Conservation (phyloP, 148 eudicot species). For the Tetragonia tetragonoides region DNA sequence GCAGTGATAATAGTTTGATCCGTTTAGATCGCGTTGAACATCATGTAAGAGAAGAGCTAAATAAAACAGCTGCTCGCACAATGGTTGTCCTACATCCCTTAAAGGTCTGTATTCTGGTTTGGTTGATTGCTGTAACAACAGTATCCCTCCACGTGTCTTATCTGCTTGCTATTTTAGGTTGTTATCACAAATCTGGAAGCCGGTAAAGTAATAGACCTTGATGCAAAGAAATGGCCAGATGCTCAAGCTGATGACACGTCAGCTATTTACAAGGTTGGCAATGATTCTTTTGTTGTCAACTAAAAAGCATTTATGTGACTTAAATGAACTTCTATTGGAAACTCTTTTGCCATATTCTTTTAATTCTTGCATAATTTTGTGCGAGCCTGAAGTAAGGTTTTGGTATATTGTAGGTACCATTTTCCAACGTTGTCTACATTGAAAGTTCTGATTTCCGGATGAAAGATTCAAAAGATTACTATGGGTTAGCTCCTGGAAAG, state of each 20-base stretch:
- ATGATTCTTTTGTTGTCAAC: neutral
- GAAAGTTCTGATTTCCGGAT: conserved; percentile 88
- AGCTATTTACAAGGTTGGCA: conserved; percentile 68
- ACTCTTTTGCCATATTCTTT: neutral
- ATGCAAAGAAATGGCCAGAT: conserved; percentile 98
- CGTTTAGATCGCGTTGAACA: conserved; percentile 73
- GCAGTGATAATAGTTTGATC: conserved; percentile 85
- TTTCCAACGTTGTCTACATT: conserved; percentile 82
- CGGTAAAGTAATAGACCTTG: conserved; percentile 60
- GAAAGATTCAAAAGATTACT: conserved; percentile 95
- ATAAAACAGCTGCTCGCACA: conserved; percentile 71
- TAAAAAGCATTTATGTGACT: neutral
- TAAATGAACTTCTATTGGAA: neutral
- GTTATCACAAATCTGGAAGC: conserved; percentile 87
- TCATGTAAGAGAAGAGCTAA: conserved; percentile 88
- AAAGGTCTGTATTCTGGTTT: conserved; percentile 52
- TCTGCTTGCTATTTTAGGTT: conserved; percentile 42
- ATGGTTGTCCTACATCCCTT: conserved; percentile 87
- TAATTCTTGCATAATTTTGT: conserved; percentile 7
- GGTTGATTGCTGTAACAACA: neutral
- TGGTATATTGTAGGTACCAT: conserved; percentile 55
- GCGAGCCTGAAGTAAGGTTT: conserved; percentile 1
- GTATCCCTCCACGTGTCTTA: conserved; percentile 16
- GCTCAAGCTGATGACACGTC: conserved; percentile 70
- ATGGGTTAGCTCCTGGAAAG: conserved; percentile 96